Evolutionary conservation across 805 yeast species (phyloP), one percentile per base, ranked within the genome.

Genomic region (Cyberlindnera suaveolens): DNA sequence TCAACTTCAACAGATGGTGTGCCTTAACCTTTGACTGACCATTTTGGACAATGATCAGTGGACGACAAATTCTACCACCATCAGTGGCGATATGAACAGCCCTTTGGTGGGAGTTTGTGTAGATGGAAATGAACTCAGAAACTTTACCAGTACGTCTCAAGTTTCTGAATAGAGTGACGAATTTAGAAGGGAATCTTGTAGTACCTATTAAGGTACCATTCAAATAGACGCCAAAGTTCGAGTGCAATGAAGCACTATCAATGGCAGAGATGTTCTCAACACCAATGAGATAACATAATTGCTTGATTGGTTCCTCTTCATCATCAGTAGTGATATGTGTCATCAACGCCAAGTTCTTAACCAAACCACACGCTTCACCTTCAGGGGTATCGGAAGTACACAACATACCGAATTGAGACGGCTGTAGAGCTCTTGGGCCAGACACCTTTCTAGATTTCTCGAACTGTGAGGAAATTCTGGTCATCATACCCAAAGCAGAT

Each of bases 351-450:
- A 93, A 71, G 61, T 93, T 93, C 67, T 93, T 93, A 31, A 93
- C 99, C 64, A 93, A 75, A 60, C 99, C 99, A 79, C 99, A 93
- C 1, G 99, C 99, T 67, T 93, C 99, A 74, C 99, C 99, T 75
- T 93, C 99, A 1, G 99, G 99, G 0, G 99, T 93, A 75, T 93
- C 99, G 0, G 98, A 86, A 6, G 98, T 88, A 72, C 99, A 93
- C 47, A 93, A 73, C 98, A 93, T 93, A 62, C 99, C 99, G 64
- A 93, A 93, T 68, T 93, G 99, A 2, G 99, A 93, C 10, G 99
- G 99, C 65, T 93, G 99, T 52, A 93, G 74, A 14, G 99, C 97
- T 75, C 99, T 85, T 40, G 99, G 99, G 36, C 99, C 99, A 1
- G 96, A 86, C 34, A 93, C 99, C 64, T 93, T 93, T 68, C 99